These are phyloP conservation scores for Barnettozyma siamensis DNA, from an alignment of 805 yeast species.

Conservation along the genomic window DNA sequence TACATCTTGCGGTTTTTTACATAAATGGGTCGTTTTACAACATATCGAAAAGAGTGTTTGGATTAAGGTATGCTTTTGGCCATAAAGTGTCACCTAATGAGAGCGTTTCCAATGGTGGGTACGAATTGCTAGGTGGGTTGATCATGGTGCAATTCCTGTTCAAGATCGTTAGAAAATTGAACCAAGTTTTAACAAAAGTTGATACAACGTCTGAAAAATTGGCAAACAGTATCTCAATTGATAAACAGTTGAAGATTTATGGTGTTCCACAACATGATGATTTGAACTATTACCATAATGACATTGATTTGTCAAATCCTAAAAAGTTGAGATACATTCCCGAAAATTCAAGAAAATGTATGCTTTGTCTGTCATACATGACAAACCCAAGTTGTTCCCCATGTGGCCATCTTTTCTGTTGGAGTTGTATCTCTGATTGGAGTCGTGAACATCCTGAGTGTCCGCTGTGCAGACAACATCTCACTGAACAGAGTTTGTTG, in stretches of 20 bases:
- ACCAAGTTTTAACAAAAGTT: conserved; percentile 2
- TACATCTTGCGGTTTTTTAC: conserved; percentile 80
- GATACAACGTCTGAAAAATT: not conserved
- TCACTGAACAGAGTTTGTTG: conserved; percentile 31
- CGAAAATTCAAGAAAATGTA: conserved; percentile 65
- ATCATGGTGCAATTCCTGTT: conserved; percentile 49
- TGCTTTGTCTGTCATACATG: conserved; percentile 80
- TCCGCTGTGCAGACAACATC: conserved; percentile 78
- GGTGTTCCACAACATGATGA: conserved; percentile 8
- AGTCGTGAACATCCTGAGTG: conserved; percentile 82
- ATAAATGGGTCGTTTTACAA: conserved; percentile 79
- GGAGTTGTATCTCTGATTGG: conserved; percentile 91
- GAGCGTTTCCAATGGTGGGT: conserved; percentile 46
- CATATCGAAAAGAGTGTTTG: conserved; percentile 68
- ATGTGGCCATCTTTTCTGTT: conserved; percentile 92
- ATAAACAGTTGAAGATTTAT: conserved; percentile 2
- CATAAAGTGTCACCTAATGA: conserved; percentile 46
- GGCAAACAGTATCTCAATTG: not conserved
- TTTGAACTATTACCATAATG: conserved; percentile 10
- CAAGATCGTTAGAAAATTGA: conserved; percentile 26
- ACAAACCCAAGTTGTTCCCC: conserved; percentile 75
- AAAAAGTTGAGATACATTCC: conserved; percentile 61
- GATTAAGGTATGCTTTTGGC: conserved; percentile 73
- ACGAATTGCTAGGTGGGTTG: conserved; percentile 67
- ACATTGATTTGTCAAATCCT: conserved; percentile 54